Base-by-base conservation (phyloP, 108 stramenopile species). In the Stephanodiscus triporus region DNA sequence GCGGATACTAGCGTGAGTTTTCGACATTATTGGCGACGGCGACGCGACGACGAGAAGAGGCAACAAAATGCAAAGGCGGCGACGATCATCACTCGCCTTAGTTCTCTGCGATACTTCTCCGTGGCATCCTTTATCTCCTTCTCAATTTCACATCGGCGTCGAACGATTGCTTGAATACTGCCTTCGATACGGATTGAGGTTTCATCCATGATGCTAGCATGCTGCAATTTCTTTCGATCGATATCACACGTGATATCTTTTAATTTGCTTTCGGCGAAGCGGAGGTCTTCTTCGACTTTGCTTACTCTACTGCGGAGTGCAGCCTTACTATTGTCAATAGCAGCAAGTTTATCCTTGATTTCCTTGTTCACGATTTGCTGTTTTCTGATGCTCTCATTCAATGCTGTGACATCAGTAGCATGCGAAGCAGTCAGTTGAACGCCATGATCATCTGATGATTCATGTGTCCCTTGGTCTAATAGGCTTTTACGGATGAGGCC, bases 401-500 rank as follows among this genome's bases (percentile, higher is more conserved):
- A 27, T 32, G 8, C 17, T 17, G 49, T 32, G 30, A 32, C 60
- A 34, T 22, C 14, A n/a, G 7, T 29, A 20, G 30, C 53, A 22
- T 75, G 40, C 27, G 24, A 37, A 38, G 27, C 42, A 29, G 30
- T 37, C 23, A 38, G 22, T 40, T 65, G 38, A 55, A 53, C 26
- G 14, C 42, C 54, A 32, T 34, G 8, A n/a, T 69, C 45, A 0
- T 4, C 23, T n/a, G 55, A 11, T 62, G 59, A 51, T 38, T 47
- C 40, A 36, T 34, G 45, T 1, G 30, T 26, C 23, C 57, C 48
- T 55, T 70, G 67, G 16, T 71, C 70, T 8, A 66, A 10, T 17
- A 78, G 27, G 45, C 61, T 72, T 29, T 14, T 26, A 66, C 73
- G 56, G 32, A 81, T 75, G 7, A 81, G 49, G 3, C 45, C 51